Evolutionary conservation across 169 alveolate genomes (phyloP), one percentile per base, ranked within the genome.

Genomic region (Cryptosporidium muris): DNA sequence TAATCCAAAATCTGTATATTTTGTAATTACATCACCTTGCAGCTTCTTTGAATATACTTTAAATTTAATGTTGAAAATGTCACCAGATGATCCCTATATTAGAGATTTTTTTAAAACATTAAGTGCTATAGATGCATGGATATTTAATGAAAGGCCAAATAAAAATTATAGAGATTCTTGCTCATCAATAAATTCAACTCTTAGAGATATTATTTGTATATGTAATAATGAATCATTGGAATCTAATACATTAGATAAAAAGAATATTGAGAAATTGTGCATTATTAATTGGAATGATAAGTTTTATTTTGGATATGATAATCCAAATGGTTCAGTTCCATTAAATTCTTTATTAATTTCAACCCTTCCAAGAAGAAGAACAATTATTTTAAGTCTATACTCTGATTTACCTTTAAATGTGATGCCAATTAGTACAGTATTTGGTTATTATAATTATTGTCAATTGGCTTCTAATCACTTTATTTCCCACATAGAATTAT

Each of bases 221-320:
- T 74, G 82, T 45, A 56, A 37, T 42, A 74, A 12, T 40, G 66
- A 38, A 2, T 42, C 62, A 2, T 14, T 0, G 0, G 54, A 16
- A 60, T 53, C 36, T 2, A 66, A 56, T 40, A 9, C 42, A 6
- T 42, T 14, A 37, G 45, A 60, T 4, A 67, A 54, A 42, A 40
- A 34, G 2, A 14, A 43, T 40, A 12, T 62, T 6, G 58, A 36
- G 58, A 40, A 62, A 16, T 8, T 56, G 11, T 74, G 82, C 42
- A 60, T 48, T 54, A 34, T 74, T 42, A 62, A 74, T 11, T 74
- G 82, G 82, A 74, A 74, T 51, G 34, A 74, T 52, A 74, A 56
- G 42, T 56, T 74, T n/a, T 74, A 43, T 36, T 74, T 74, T n/a
- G 82, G 82, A 40, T 74, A 56, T 53, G 68, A 58, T 34, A 16